These are phyloP conservation scores for Ilyonectria robusta DNA, from an alignment of 2,329 filamentous ascomycete genomes.

Conservation along the genomic window DNA sequence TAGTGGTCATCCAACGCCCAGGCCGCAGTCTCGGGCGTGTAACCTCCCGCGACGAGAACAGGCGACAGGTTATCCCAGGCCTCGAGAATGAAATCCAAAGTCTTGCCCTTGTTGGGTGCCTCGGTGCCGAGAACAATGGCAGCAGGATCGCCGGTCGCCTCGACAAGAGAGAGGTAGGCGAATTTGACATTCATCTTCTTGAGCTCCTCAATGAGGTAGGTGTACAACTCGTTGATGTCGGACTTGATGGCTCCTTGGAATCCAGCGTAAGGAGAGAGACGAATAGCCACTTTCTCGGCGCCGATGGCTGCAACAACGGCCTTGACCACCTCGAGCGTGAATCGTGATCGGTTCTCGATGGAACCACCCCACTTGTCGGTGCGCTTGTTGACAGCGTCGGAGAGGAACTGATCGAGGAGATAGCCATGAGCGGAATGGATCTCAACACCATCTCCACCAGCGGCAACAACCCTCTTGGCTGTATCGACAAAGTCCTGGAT, in stretches of 20 bases:
- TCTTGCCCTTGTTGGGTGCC: slow-evolving; percentile 51
- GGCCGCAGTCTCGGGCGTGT: slow-evolving; percentile 36
- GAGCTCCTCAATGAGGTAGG: slow-evolving; percentile 46
- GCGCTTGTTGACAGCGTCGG: slow-evolving; percentile 53
- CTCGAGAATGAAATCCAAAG: slow-evolving; percentile 50
- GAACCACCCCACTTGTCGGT: slow-evolving; percentile 66
- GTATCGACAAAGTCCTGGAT: slow-evolving; percentile 69
- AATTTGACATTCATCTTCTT: slow-evolving; percentile 47
- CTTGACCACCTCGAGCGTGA: slow-evolving; percentile 62
- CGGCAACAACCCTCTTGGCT: slow-evolving; percentile 65
- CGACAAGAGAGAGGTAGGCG: slow-evolving; percentile 49
- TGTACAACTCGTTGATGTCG: slow-evolving; percentile 39
- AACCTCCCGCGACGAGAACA: slow-evolving; percentile 47
- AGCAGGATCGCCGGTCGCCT: slow-evolving; percentile 46
- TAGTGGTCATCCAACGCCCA: slow-evolving; percentile 45
- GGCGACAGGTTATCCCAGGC: slow-evolving; percentile 49
- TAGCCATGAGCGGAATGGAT: slow-evolving; percentile 67
- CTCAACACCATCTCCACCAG: slow-evolving; percentile 77
- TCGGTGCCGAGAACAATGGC: slow-evolving; percentile 25
- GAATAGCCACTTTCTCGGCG: slow-evolving; percentile 57
- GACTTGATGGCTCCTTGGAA: slow-evolving; percentile 45
- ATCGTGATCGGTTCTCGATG: slow-evolving; percentile 62
- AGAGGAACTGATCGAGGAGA: slow-evolving; percentile 70
- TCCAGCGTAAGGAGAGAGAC: slow-evolving; percentile 52
- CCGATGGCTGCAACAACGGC: slow-evolving; percentile 51